Percentiles rank a stretch among this genome's conserved stretches.
Evolutionary conservation across 768 basidiomycete genomes (phyloP).

Genomic region (Termitomyces sp.): DNA sequence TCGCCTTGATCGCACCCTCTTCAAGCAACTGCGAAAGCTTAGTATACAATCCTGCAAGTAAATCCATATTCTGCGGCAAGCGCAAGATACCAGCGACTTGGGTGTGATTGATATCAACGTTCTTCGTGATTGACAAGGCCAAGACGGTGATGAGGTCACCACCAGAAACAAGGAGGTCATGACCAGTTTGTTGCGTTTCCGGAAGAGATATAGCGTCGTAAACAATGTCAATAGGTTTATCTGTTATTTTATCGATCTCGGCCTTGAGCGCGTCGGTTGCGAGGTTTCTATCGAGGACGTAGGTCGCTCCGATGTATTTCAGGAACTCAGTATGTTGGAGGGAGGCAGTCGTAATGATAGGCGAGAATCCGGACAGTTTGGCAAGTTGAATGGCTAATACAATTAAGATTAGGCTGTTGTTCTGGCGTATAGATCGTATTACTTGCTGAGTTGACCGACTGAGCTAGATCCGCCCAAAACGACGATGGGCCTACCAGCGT

Average conservation of each 20-base stretch:
- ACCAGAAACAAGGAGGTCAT: slow-evolving; percentile 25
- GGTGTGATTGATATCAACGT: slow-evolving; percentile 17
- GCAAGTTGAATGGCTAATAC: slow-evolving; percentile 30
- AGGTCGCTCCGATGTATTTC: slow-evolving; percentile 29
- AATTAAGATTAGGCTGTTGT: background rate
- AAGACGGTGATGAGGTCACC: slow-evolving; percentile 29
- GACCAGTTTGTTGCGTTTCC: slow-evolving; percentile 18
- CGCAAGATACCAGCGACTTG: slow-evolving; percentile 16
- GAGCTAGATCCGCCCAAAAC: slow-evolving; percentile 23
- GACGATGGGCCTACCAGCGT: slow-evolving; percentile 24
- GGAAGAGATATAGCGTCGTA: slow-evolving; percentile 21
- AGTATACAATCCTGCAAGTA: slow-evolving; percentile 10
- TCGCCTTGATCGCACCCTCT: slow-evolving; percentile 23
- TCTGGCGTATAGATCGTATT: too few species aligned
- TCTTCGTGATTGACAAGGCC: slow-evolving; percentile 25
- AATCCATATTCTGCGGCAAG: slow-evolving; percentile 11
- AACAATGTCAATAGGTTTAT: slow-evolving; percentile 16
- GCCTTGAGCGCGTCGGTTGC: slow-evolving; percentile 11
- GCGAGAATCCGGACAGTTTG: slow-evolving; percentile 33
- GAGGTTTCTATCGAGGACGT: slow-evolving; percentile 26
- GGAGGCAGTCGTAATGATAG: slow-evolving; percentile 35
- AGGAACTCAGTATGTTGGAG: slow-evolving; percentile 24
- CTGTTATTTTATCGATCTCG: slow-evolving; percentile 18
- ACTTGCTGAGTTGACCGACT: slow-evolving; percentile 22
- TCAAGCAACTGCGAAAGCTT: slow-evolving; percentile 18